Evolutionary conservation across 2,329 filamentous ascomycete species (phyloP), one percentile per base, ranked within the genome.

Genomic region (Sarocladiaceae sp.): DNA sequence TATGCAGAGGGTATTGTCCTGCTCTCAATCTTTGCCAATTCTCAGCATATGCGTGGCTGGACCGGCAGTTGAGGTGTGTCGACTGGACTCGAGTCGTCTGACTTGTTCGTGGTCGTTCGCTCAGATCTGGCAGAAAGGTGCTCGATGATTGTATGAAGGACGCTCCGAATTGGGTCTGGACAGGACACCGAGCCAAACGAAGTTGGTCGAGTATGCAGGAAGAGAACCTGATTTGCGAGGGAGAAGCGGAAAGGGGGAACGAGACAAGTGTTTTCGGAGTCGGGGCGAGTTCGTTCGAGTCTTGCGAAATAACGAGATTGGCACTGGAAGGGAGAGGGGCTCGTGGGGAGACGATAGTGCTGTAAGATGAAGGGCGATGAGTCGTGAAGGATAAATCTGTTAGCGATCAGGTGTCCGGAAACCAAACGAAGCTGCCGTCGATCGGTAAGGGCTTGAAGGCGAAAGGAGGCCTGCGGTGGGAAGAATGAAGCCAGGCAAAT

Each of bases 241-340:
- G 22, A 46, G 23, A 29, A 48, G 44, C 26, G 40, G 13, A 18
- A 46, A 13, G 5, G 23, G n/a, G 40, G 22, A 3, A n/a, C 13
- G 18, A 12, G 22, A 13, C 40, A 5, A 48, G 22, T 25, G 28
- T n/a, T 8, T 4, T 48, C 25, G n/a, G 20, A 33, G n/a, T 48
- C 23, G 8, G 15, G 44, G 31, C 25, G 23, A 48, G 44, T 44
- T 3, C 17, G 23, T 12, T 18, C 28, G 44, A 48, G 44, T 29
- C 18, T 15, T 10, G 29, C 29, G 15, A 15, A 10, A 15, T 33
- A 29, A 33, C 31, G 44, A 48, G n/a, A 48, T 48, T 48, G 44
- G 44, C 26, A 18, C 26, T 29, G n/a, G 28, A 31, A 48, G 44
- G 44, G 44, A 48, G 44, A 48, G 44, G 26, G 44, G 40, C 40